A percentile compares a stretch with the other conserved stretches of the same genome.
Conservation (phyloP, 75 land plant genomes). For the Isoetes taiwanensis region DNA sequence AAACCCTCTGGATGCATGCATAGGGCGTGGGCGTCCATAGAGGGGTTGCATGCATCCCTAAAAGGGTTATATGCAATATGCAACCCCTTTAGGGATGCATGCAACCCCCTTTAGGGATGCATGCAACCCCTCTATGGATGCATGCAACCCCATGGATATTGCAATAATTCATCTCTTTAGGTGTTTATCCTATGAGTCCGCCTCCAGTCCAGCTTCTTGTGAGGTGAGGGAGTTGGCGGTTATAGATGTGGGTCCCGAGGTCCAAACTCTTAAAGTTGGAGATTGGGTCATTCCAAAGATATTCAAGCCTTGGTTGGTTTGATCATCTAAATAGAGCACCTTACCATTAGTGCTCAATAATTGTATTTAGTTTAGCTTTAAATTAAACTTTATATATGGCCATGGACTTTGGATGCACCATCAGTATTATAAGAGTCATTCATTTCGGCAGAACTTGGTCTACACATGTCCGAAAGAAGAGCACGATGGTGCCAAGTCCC, state of each 20-base stretch:
- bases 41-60: no score
- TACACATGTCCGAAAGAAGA: conserved; percentile 20
- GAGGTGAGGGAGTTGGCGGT: conserved; percentile 98
- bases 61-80: no score
- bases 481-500: conserved; percentile 69
- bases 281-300: conserved; percentile 87
- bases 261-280: conserved; percentile 40
- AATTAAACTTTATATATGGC: neutral
- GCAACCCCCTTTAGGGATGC: no score
- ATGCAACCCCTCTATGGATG: no score
- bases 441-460: neutral
- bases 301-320: conserved; percentile 57
- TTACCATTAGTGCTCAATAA: conserved; percentile 6
- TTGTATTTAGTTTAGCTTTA: neutral
- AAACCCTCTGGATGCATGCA: no score
- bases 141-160: no score
- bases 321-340: neutral
- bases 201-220: conserved; percentile 76
- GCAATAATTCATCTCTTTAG: no score
- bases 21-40: no score
- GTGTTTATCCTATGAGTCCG: conserved; percentile 87
- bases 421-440: neutral
- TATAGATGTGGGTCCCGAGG: conserved; percentile 43
- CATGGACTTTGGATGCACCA: neutral
- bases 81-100: no score